Evolutionary conservation across 2,329 filamentous ascomycete species (phyloP).

Genomic region (Gliomastix tumulicola): DNA sequence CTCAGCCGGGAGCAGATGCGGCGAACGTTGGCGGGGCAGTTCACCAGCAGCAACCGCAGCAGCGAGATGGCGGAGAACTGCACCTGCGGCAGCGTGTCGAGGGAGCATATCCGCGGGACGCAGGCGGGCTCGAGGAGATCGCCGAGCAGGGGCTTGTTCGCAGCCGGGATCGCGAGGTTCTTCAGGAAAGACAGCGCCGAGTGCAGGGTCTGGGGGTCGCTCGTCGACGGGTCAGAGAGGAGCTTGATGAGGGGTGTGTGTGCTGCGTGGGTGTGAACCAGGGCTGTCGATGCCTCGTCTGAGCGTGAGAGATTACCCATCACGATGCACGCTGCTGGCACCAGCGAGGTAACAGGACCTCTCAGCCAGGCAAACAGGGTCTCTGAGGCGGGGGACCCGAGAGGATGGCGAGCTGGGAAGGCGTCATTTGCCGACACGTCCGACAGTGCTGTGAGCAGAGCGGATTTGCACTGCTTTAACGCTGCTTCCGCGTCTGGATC

Average conservation of each 20-base stretch:
- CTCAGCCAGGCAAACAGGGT: conserved; percentile 41
- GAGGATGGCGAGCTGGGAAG: conserved; percentile 33
- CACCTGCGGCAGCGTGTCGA: conserved; percentile 45
- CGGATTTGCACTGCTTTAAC: conserved; percentile 39
- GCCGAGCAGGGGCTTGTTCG: conserved; percentile 47
- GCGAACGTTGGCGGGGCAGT: conserved; percentile 43
- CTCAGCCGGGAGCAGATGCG: conserved; percentile 35
- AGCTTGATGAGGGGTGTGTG: conserved; percentile 37
- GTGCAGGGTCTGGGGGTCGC: conserved; percentile 47
- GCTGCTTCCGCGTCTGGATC: conserved; percentile 35
- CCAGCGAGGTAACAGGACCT: conserved; percentile 32
- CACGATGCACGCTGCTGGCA: conserved; percentile 51
- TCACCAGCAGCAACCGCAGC: conserved; percentile 46
- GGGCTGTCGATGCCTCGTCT: conserved; percentile 42
- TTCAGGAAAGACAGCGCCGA: conserved; percentile 54
- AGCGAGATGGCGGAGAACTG: conserved; percentile 55
- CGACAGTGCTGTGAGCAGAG: conserved; percentile 43
- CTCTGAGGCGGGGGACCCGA: conserved; percentile 31
- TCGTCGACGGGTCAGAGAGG: conserved; percentile 30
- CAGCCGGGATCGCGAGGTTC: conserved; percentile 52
- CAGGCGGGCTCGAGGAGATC: conserved; percentile 34
- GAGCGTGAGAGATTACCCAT: conserved; percentile 56
- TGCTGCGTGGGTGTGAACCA: conserved; percentile 35
- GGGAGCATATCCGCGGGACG: conserved; percentile 46
- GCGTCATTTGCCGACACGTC: conserved; percentile 43